Base-by-base conservation (phyloP, 306 rosid species). In the Leucaena leucocephala region DNA sequence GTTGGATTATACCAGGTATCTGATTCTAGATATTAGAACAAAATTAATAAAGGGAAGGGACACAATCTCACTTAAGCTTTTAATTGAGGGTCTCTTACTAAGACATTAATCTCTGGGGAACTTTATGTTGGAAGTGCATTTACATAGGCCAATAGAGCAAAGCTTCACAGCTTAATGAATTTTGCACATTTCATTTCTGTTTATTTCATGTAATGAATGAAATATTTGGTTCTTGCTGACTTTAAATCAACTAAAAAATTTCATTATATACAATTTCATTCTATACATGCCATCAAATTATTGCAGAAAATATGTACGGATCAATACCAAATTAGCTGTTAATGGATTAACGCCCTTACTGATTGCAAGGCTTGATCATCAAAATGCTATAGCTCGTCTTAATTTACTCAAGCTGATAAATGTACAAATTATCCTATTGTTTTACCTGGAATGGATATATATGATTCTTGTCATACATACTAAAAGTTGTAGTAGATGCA, bases 321-420 rank as follows among this genome's bases (percentile, higher is more conserved):
- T 96, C 69, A 96, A 96, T 87, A 96, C 98, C 9, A 96, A 97
- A 48, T 81, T 96, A 81, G 99, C 98, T 59, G 96, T 96, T 72
- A 96, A 91, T 80, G 99, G 99, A 64, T 87, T 96, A 81, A 96
- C 98, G 50, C 94, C 97, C n/a, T 82, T 96, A 84, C 99, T 96
- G 54, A 88, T 96, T 80, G 92, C 96, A 78, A 91, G 91, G 84
- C 91, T 96, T 81, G 97, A 96, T 84, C 99, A 96, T 78, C 99
- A 87, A 79, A 98, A 96, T 88, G 99, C 99, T 34, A 96, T 96
- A 70, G 98, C 98, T 78, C 99, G 99, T 76, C 93, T 96, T 74
- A 96, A 96, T 89, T 97, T 96, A 80, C 97, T 96, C 76, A 93
- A 95, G 85, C 90, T 96, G 76, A 96, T 96, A 83, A 96, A 96